Evolutionary conservation across 1,284 basidiomycete genomes (phyloP).

Genomic region (Omphalotus olearius): DNA sequence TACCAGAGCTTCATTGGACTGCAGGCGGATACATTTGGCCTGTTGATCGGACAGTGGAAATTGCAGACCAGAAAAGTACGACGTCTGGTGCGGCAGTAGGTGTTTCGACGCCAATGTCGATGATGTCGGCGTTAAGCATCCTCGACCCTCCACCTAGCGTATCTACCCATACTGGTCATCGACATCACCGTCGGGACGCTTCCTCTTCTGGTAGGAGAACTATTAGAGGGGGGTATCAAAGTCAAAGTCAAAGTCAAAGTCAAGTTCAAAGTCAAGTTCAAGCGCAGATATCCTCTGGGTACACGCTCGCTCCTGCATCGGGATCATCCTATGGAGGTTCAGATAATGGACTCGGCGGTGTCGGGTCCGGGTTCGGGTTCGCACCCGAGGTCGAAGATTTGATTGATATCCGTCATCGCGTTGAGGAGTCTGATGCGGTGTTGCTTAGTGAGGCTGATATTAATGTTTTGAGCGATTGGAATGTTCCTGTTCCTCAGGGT

Average conservation of each 20-base stretch:
- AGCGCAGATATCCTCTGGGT: too few relatives aligned
- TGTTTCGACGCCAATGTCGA: conserved; percentile 25
- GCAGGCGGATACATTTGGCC: conserved; percentile 81
- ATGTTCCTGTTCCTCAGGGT: conserved; percentile 27
- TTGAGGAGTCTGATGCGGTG: conserved; percentile 66
- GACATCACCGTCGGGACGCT: too few relatives aligned
- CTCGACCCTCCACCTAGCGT: conserved; percentile 4
- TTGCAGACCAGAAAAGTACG: conserved; percentile 32
- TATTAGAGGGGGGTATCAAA: too few relatives aligned
- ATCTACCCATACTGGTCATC: too few relatives aligned
- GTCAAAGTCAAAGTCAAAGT: too few relatives aligned
- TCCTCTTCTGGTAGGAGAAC: too few relatives aligned
- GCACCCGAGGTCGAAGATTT: conserved; percentile 33
- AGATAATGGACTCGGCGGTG: conserved; percentile 29
- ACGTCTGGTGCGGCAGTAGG: conserved; percentile 26
- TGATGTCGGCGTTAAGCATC: conserved; percentile 23
- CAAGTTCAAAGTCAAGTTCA: too few relatives aligned
- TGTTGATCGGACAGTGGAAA: conserved; percentile 62
- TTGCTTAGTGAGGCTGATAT: conserved; percentile 60
- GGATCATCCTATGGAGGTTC: conserved; percentile 22
- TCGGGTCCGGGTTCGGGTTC: too few relatives aligned
- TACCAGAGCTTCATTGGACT: conserved; percentile 71
- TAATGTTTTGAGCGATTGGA: conserved; percentile 54
- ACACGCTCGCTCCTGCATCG: too few relatives aligned
- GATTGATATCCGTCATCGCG: conserved; percentile 42